Base-by-base conservation (phyloP, 305 asterid genomes). In the Solanum chacoense region DNA sequence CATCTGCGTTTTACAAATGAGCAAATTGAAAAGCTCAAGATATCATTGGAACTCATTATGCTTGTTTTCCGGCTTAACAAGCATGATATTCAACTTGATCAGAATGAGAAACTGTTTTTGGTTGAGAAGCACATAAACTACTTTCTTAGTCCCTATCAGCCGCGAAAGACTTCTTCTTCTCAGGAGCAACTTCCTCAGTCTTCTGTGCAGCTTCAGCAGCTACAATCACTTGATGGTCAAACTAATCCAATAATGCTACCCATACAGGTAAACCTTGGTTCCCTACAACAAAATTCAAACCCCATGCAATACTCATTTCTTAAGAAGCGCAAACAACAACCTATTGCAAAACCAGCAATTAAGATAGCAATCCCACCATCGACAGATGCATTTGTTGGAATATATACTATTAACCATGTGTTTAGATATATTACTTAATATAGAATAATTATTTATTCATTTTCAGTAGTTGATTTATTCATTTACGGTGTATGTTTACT, bases 101-200 rank as follows among this genome's bases (percentile, higher is more conserved):
- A 94, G 91, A 97, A 92, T 92, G 99, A 96, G 7, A 97, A 94
- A 92, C 85, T 94, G 88, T 86, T 29, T 75, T 91, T 91, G 28
- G 90, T 94, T 91, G 98, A 95, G 90, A 96, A 91, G 90, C 97
- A 94, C 94, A 96, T 97, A 85, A 72, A 91, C 20, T 91, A 85
- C 88, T 90, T 96, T 92, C 94, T 96, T 16, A 94, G 76, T 88
- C 89, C 97, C 76, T 87, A 92, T 90, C 90, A 95, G 91, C 96
- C 95, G 37, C 95, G 97, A 29, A 94, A 93, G 94, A 89, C 97
- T 89, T 91, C 91, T 90, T 72, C 94, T 40, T 87, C 96, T 71
- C 98, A 91, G 91, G 98, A 98, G 89, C 98, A 96, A 90, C 92
- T 91, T 72, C 71, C 91, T 40, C 98, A 94, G 91, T 89, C 95